Base-by-base conservation (phyloP, 2,329 filamentous ascomycete genomes). In the Malbranchea zuffiana region DNA sequence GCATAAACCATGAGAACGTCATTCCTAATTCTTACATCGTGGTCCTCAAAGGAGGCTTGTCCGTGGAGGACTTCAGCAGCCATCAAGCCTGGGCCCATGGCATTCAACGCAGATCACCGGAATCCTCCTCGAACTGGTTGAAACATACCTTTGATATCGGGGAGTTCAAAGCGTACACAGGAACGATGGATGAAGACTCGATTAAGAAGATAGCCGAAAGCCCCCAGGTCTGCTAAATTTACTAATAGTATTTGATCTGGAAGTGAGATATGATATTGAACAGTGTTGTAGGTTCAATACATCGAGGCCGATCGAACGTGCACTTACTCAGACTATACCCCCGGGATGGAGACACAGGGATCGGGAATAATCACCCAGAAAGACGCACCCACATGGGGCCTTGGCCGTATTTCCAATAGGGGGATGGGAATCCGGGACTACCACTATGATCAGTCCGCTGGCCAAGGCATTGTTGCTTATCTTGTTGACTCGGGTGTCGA, bases 401-500 rank as follows among this genome's bases (percentile, higher is more conserved):
- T 62, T 15, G 47, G 51, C 19, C 48, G 57, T 34, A 51, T 60
- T 26, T 61, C 56, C 17, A 51, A 54, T 43, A 44, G 35, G 19
- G 40, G 38, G 4, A 7, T 42, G 3, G 40, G 45, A 13, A 41
- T 42, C 42, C 51, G 45, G 15, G 42, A 49, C 41, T 62, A 62
- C 39, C 41, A 51, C 27, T 62, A 60, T 31, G 59, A 63, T 42
- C 46, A 45, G 11, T 50, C 43, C 28, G 57, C 55, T n/a, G 59
- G 60, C 20, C 40, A 50, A 6, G 58, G 52, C 24, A 53, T 54
- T 27, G 55, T 50, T 25, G 51, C 50, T 18, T 62, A 63, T 21
- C 49, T 59, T 6, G 50, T 62, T 23, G 60, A 63, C 42, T 59
- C 51, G 10, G 59, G 59, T 18, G 55, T 62, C 43, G 53, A 57